A percentile compares a stretch with the other conserved stretches of the same genome.
These are phyloP conservation scores for Chlorella variabilis DNA, from an alignment of 163 green algal species.

Conservation along the genomic window DNA sequence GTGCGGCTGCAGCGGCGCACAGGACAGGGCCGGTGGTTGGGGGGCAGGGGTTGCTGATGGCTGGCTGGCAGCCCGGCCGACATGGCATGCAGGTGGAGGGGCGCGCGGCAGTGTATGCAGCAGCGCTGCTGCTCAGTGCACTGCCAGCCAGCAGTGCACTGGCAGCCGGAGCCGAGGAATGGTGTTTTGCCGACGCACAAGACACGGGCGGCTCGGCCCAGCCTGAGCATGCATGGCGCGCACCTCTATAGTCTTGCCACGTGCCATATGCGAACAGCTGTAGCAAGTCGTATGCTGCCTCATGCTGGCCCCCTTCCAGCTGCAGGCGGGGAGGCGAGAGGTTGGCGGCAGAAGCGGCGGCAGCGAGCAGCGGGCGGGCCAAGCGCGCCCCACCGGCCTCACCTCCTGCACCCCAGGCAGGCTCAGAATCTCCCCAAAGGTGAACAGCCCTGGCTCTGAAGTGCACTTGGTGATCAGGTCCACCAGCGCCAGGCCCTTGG, in stretches of 20 bases:
- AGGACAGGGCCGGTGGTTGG: background rate
- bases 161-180: background rate
- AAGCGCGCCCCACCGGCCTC: background rate
- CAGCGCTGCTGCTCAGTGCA: no score
- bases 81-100: no score
- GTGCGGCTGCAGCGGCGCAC: background rate
- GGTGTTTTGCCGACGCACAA: no score
- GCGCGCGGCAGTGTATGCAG: no score
- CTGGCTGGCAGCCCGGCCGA: background rate
- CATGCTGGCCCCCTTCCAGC: constrained; percentile 64
- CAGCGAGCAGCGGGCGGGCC: background rate
- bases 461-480: constrained; percentile 78
- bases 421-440: constrained; percentile 85
- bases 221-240: background rate
- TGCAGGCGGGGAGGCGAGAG: constrained; percentile 33
- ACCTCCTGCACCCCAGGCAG: constrained; percentile 75
- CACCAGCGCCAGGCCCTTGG: constrained; percentile 57
- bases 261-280: constrained; percentile 89
- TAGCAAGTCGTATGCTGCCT: constrained; percentile 63
- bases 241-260: constrained; percentile 82
- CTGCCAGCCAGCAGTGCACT: background rate
- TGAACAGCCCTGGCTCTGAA: constrained; percentile 76
- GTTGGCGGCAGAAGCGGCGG: no score
- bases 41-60: background rate
- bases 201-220: no score